A percentile compares a stretch with the other conserved stretches of the same genome.
Conservation (phyloP, 2,329 filamentous ascomycete genomes). For the Aspergillus fumigatiaffinis region DNA sequence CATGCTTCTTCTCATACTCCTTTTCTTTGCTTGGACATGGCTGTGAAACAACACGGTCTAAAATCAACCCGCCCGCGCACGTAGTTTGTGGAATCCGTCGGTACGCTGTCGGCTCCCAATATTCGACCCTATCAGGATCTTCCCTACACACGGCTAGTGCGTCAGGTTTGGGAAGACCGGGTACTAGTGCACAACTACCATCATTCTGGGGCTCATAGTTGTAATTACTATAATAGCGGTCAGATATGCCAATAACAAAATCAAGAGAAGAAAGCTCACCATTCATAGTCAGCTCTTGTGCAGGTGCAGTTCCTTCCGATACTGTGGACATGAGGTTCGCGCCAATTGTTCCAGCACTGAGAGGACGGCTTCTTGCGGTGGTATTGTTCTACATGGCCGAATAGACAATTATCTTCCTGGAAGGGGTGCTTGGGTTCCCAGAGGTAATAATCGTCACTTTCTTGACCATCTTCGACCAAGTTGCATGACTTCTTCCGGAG, state of each 20-base stretch:
- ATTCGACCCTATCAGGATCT: conserved; percentile 69
- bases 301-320: conserved; percentile 75
- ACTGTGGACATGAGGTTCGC: conserved; percentile 66
- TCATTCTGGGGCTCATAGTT: conserved; percentile 81
- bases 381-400: conserved; percentile 86
- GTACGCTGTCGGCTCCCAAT: conserved; percentile 82
- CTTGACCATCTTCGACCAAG: conserved; percentile 57
- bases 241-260: neutral
- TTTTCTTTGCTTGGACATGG: conserved; percentile 77
- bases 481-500: conserved; percentile 69
- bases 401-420: conserved; percentile 76
- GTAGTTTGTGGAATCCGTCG: conserved; percentile 86
- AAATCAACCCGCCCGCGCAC: conserved; percentile 69
- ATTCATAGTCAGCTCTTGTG: conserved; percentile 84
- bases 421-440: conserved; percentile 86
- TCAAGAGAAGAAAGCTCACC: conserved; percentile 52
- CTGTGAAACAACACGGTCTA: conserved; percentile 63
- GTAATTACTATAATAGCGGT: conserved; percentile 63
- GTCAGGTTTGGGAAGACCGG: conserved; percentile 64
- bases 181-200: conserved; percentile 72
- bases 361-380: conserved; percentile 79
- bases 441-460: conserved; percentile 69
- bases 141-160: conserved; percentile 55
- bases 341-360: conserved; percentile 77
- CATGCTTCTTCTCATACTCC: conserved; percentile 71